These are phyloP conservation scores for Quercus phellos DNA, from an alignment of 331 rosid genomes.

Conservation along the genomic window DNA sequence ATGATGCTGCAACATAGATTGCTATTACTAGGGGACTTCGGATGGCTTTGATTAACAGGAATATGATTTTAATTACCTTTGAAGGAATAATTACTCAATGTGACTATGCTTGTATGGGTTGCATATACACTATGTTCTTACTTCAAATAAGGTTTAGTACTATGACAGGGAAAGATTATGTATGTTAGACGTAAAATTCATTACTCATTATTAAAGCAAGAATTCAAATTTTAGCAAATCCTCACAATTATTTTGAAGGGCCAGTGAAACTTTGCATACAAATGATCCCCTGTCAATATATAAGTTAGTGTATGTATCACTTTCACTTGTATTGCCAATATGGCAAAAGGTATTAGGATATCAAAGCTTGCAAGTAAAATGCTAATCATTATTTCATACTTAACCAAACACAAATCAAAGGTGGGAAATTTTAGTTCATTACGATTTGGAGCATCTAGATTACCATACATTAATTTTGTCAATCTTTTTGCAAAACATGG, in stretches of 20 bases:
- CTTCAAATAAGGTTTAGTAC: background rate
- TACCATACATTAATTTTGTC: background rate
- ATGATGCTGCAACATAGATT: too few relatives aligned
- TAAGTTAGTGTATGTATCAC: background rate
- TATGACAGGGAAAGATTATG: too few relatives aligned
- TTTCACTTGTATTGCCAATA: background rate
- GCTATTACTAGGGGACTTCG: too few relatives aligned
- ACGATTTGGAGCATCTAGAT: background rate
- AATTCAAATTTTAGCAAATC: background rate
- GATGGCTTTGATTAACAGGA: too few relatives aligned
- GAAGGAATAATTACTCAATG: too few relatives aligned
- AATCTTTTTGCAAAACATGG: background rate
- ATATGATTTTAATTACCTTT: too few relatives aligned
- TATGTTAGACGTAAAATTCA: too few relatives aligned
- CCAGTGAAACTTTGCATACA: too few relatives aligned
- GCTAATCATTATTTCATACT: conserved; percentile 1
- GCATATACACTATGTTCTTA: background rate
- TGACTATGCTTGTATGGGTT: too few relatives aligned
- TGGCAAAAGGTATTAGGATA: background rate
- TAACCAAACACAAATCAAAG: background rate
- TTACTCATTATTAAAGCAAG: background rate
- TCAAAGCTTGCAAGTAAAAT: background rate
- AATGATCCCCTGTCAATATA: too few relatives aligned
- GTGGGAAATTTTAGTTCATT: background rate
- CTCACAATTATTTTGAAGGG: too few relatives aligned